Base-by-base conservation (phyloP, 306 rosid genomes). In the Acacia melanoxylon region DNA sequence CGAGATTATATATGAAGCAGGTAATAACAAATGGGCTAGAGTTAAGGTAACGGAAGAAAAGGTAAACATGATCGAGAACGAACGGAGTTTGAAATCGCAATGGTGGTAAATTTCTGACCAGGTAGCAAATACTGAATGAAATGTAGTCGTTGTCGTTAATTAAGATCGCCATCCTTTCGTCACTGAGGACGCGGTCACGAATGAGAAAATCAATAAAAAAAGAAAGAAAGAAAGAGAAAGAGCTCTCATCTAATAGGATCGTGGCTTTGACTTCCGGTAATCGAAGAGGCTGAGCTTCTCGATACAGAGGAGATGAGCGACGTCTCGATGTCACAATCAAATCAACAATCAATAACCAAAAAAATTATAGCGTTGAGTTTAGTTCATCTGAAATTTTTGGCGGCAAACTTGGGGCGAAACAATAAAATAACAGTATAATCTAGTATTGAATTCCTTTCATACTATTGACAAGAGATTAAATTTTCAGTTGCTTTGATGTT, bases 141-240 rank as follows among this genome's bases (percentile, higher is more conserved):
- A 75, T 54, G 27, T 35, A 14, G 22, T 51, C 2, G 80, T 10
- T 59, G 29, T 37, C 1, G 74, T 17, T 71, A 83, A 75, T 56
- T 81, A 58, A 5, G 31, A 80, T 72, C n/a, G 75, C 85, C 89
- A 85, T 89, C 88, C 49, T 86, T 59, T 87, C 91, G 73, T 25
- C n/a, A 37, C 44, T 3, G 75, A 25, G 8, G n/a, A 29, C 17
- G 27, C 14, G 20, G 29, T 29, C 1, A 1, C 10, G 20, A 7
- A 77, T 61, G 44, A 66, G 62, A 51, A 20, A 59, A 33, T 27
- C 17, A 37, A 45, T 65, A 8, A 22, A 45, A 11, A 54, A 25
- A 45, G 11, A 25, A 2, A 9, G 5, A 35, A 3, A 1, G 31
- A 29, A 31, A 35, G n/a, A 6, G 41, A 56, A 3, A 45, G 44